Base-by-base conservation (phyloP, 2,329 filamentous ascomycete genomes). In the Thelonectria discophora region DNA sequence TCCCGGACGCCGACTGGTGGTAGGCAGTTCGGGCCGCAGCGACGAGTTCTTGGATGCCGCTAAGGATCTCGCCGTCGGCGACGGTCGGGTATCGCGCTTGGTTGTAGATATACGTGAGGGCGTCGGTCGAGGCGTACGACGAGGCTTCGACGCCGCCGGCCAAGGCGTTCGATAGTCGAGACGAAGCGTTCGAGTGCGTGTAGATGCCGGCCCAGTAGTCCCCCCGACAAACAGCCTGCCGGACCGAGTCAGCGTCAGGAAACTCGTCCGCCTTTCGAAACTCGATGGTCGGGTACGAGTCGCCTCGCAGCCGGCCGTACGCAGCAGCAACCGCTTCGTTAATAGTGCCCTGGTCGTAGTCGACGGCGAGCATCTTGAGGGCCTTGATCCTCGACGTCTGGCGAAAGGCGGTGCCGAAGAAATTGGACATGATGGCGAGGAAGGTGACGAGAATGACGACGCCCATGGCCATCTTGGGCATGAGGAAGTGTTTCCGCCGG, bases 151-250 rank as follows among this genome's bases (percentile, higher is more conserved):
- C 59, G 0, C 67, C 66, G 21, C 72, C 73, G 2, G 58, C 34
- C 21, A 77, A 24, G 2, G 74, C 76, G 15, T 66, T 61, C 17
- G 69, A 65, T 9, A 79, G 65, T 18, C 73, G 70, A 2, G 60
- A 55, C 1, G 77, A 76, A 2, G 77, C 73, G 3, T 72, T 74
- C 10, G 66, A 45, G 21, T 69, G 63, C 20, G 71, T 68, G 21
- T 77, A 77, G 8, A 79, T 58, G 1, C 75, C 76, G 3, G 68
- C 78, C 78, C 78, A 80, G 56, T 77, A 78, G 27, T 72, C 55
- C 0, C 66, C 68, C 9, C 72, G 64, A 55, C 78, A 80, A 13
- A 80, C 76, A 0, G 72, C 70, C 15, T 73, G 59, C 30, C 65
- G 66, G 5, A 79, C 56, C 32, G 72, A 65, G 1, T 42, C 65